Percentiles rank a stretch among this genome's conserved stretches.
Conservation (phyloP, 2,329 filamentous ascomycete species). For the Malbranchea zuffiana region DNA sequence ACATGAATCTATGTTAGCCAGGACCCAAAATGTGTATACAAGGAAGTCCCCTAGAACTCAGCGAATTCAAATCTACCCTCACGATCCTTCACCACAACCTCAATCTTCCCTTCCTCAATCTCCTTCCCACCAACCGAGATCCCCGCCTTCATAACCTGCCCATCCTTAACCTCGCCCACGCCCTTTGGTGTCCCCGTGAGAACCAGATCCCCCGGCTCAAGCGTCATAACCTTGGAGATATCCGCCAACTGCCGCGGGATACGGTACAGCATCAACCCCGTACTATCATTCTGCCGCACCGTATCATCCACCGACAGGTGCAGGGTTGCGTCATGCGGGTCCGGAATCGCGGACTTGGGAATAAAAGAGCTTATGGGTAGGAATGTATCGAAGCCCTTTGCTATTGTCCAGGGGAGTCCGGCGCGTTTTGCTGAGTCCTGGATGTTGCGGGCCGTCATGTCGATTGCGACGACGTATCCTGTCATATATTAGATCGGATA, state of each 20-base stretch:
- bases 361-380: constrained; percentile 76
- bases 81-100: constrained; percentile 71
- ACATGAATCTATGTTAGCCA: not conserved
- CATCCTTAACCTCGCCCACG: constrained; percentile 72
- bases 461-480: constrained; percentile 85
- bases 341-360: constrained; percentile 63
- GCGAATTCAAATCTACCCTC: constrained; percentile 65
- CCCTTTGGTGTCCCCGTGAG: constrained; percentile 97
- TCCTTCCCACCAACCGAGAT: constrained; percentile 70
- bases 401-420: constrained; percentile 89
- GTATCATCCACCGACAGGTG: constrained; percentile 75
- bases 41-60: constrained; percentile 39
- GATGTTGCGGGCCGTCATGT: constrained; percentile 93
- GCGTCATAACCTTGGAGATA: constrained; percentile 88
- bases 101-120: constrained; percentile 71
- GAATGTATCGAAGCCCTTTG: constrained; percentile 98
- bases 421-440: constrained; percentile 97
- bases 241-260: constrained; percentile 81
- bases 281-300: constrained; percentile 71
- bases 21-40: not conserved
- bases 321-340: constrained; percentile 81
- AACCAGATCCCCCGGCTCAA: constrained; percentile 84
- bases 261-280: constrained; percentile 85
- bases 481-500: too few relatives aligned
- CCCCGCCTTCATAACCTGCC: constrained; percentile 78